Evolutionary conservation across 495 filamentous ascomycete species (phyloP), one percentile per base, ranked within the genome.

Genomic region (Penicillium samsonianum): DNA sequence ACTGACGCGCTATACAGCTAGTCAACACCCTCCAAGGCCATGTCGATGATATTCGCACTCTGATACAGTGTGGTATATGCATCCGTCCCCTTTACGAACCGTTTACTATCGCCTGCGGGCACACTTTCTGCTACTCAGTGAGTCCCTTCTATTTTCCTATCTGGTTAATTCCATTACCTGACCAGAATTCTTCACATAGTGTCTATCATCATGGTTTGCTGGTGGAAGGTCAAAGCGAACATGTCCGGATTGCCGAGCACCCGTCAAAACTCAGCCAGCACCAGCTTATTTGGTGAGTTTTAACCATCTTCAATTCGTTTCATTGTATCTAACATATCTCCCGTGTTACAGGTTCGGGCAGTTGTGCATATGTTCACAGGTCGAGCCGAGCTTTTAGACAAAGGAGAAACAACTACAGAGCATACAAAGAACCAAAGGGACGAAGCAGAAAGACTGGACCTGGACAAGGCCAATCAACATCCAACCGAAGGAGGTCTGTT

Each of bases 111-210:
- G 79, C 82, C 40, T 90, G 87, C 61, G 87, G 87, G 1, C 87
- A 90, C 70, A 88, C 87, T 5, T 90, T 88, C 63, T 90, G 87
- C 67, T 90, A 90, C 62, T 84, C 80, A 42, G 84, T 87, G 55
- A 64, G 80, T 67, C 19, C 12, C 1, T 17, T 33, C 55, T 38
- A 38, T 17, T 17, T 20, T 22, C 14, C 35, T 14, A 52, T 14
- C 26, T 31, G 53, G 43, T 9, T 22, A 33, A 17, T 38, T 14
- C 11, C 14, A 17, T n/a, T 48, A 5, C 9, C 17, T 53, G 43
- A 44, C 68, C 54, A 64, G 12, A 63, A 17, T 53, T 60, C 28
- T 49, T 12, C 6, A 19, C 50, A 38, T 38, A 87, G 84, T 90
- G 87, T 66, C 72, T 90, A 23, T 72, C 80, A 31, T 81, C 80